Base-by-base conservation (phyloP, 129 eudicot species). In the Pittosporum tobira region DNA sequence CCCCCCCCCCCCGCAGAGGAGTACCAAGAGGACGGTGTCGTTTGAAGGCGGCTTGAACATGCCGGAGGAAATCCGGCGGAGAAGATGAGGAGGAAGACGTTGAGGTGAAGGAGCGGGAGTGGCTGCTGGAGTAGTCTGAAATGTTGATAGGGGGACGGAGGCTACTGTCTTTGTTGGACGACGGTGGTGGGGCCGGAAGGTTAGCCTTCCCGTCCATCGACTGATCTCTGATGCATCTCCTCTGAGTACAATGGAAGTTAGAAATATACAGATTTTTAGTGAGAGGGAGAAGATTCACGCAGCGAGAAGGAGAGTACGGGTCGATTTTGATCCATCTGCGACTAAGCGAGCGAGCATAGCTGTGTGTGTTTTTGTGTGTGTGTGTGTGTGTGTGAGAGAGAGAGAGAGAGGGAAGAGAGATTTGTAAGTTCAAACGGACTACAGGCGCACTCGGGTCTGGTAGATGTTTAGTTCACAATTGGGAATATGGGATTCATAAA, bases 1-100 rank as follows among this genome's bases (percentile, higher is more conserved):
- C n/a, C n/a, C n/a, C n/a, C n/a, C n/a, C n/a, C n/a, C n/a, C n/a
- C n/a, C 21, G 23, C n/a, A 34, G 34, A 42, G 47, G 53, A 13
- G 37, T 71, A 82, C 91, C 83, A 48, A 72, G 64, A 19, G 84
- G 78, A 49, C 99, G 99, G 62, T 70, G 87, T 59, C 99, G 94
- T 58, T 91, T 91, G 77, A 81, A 79, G 73, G 94, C 88, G 60
- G 99, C 99, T 54, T 86, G 85, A n/a, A 83, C 66, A 69, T 79
- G 47, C 45, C 94, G 88, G 70, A 87, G 76, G 34, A 87, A 70
- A 59, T 69, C 83, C 37, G 90, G 85, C 3, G 89, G 61, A 28
- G 95, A 78, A 34, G 85, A 73, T 19, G 84, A 73, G 13, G 89
- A 76, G 30, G 78, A 75, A 15, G 79, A 69, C 43, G 87, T 63